Evolutionary conservation across 495 filamentous ascomycete genomes (phyloP), one percentile per base, ranked within the genome.

Genomic region (Trypethelium eluteriae): DNA sequence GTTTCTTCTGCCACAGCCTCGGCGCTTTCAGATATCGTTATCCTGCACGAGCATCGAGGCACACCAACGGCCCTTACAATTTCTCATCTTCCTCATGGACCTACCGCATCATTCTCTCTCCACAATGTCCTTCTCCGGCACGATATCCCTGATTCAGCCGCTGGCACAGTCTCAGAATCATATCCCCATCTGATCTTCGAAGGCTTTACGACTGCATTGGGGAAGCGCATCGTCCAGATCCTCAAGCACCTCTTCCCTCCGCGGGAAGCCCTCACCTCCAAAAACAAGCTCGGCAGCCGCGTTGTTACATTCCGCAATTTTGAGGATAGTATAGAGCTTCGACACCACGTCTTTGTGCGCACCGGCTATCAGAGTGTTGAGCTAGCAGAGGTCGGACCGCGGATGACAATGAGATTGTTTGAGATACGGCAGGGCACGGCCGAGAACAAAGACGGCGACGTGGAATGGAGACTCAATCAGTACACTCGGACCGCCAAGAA

Each of bases 151-250:
- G 89, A 92, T 67, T 81, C 90, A 34, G 83, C 90, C 36, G 83
- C 89, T 63, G 94, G 94, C 39, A 99, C 95, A 0, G 92, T 99
- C 39, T 90, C 86, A 63, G 94, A 99, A 79, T 88, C 85, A 61
- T 99, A 97, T 71, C 94, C 94, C 0, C 93, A 98, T 72, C 79
- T 99, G 14, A 88, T 99, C 67, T 98, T 99, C 69, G 94, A 99
- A 72, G 90, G 91, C 11, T 99, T 99, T 80, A 88, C 79, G 14
- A 90, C 89, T 18, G 83, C 81, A 62, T 79, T 99, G n/a, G 94
- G 94, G 59, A 81, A 83, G 68, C 84, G 95, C 2, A 86, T 97
- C 2, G 88, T 93, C 41, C 92, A 93, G 74, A 90, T 98, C 46
- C 75, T 99, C 47, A 94, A 97, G 78, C 93, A 99, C 74, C 79